Conservation (phyloP, 2,329 filamentous ascomycete species). For the Acephala macrosclerotiorum region DNA sequence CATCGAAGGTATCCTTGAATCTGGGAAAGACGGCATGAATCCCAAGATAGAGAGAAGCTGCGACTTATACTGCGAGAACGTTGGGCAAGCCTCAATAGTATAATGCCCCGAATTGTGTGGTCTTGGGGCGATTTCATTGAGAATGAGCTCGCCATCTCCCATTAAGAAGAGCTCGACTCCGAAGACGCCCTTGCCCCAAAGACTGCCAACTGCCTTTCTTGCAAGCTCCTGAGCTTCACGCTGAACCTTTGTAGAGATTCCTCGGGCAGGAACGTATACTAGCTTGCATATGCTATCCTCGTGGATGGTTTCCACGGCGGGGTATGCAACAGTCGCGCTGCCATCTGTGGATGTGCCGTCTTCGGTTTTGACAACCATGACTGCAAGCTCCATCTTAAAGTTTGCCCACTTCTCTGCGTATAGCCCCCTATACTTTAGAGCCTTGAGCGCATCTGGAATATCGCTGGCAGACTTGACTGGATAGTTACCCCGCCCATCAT, state of each 20-base stretch:
- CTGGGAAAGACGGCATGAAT: conserved; percentile 44
- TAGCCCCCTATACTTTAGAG: conserved; percentile 73
- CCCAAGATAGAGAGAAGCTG: conserved; percentile 84
- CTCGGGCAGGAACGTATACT: conserved; percentile 84
- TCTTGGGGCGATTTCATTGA: conserved; percentile 62
- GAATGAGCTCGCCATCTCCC: conserved; percentile 70
- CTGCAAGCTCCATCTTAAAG: conserved; percentile 86
- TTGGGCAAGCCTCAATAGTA: conserved; percentile 88
- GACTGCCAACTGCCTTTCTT: conserved; percentile 76
- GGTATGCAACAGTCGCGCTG: conserved; percentile 72
- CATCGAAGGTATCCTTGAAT: conserved; percentile 47
- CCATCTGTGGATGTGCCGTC: conserved; percentile 58
- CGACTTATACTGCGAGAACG: conserved; percentile 87
- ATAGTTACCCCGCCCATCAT: conserved; percentile 86
- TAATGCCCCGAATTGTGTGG: conserved; percentile 77
- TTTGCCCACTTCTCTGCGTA: conserved; percentile 86
- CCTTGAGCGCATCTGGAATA: conserved; percentile 70
- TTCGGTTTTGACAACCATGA: conserved; percentile 93
- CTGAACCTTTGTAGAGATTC: conserved; percentile 66
- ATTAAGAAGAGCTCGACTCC: conserved; percentile 96
- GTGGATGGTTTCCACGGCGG: conserved; percentile 92
- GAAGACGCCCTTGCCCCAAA: conserved; percentile 91
- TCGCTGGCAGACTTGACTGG: conserved; percentile 65
- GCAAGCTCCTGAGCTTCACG: conserved; percentile 78
- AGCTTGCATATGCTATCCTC: conserved; percentile 96